A percentile compares a stretch with the other conserved stretches of the same genome.
Evolutionary conservation across 495 filamentous ascomycete genomes (phyloP).

Genomic region (Penicillium herquei): DNA sequence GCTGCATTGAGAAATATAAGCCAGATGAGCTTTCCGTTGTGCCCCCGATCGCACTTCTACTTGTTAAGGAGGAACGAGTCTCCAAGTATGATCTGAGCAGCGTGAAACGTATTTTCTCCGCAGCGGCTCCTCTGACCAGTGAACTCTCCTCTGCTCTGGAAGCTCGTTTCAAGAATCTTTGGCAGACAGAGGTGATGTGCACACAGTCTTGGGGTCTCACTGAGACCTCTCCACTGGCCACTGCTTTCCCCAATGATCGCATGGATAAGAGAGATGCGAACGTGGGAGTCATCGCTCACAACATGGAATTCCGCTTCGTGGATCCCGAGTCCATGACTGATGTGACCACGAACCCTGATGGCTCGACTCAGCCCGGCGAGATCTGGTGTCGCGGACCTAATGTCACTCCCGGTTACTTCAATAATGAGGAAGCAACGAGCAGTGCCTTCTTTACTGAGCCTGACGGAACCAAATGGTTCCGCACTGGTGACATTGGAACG

Average conservation of each 20-base stretch:
- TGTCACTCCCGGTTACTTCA: slow-evolving; percentile 66
- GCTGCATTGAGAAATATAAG: slow-evolving; percentile 19
- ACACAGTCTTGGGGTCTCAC: slow-evolving; percentile 79
- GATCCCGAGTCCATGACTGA: slow-evolving; percentile 38
- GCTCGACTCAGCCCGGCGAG: slow-evolving; percentile 54
- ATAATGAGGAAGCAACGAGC: slow-evolving; percentile 60
- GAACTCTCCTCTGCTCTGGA: slow-evolving; percentile 64
- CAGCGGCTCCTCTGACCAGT: slow-evolving; percentile 73
- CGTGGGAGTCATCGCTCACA: slow-evolving; percentile 57
- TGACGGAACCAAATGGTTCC: slow-evolving; percentile 54
- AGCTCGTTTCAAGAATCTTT: slow-evolving; percentile 42
- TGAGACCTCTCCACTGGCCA: slow-evolving; percentile 49
- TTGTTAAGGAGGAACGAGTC: slow-evolving; percentile 67
- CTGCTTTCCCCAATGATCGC: slow-evolving; percentile 46
- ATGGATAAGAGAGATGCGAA: slow-evolving; percentile 55
- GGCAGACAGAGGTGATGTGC: slow-evolving; percentile 56
- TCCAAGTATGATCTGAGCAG: slow-evolving; percentile 68
- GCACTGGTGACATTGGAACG: slow-evolving; percentile 56
- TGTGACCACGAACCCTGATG: slow-evolving; percentile 41
- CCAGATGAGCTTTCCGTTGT: slow-evolving; percentile 40
- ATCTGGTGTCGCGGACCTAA: slow-evolving; percentile 56
- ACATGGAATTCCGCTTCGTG: slow-evolving; percentile 59
- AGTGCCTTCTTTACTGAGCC: slow-evolving; percentile 52
- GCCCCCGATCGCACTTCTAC: slow-evolving; percentile 71
- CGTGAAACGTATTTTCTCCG: slow-evolving; percentile 71